Conservation (phyloP, 768 basidiomycete species). For the Boletus fagicola region DNA sequence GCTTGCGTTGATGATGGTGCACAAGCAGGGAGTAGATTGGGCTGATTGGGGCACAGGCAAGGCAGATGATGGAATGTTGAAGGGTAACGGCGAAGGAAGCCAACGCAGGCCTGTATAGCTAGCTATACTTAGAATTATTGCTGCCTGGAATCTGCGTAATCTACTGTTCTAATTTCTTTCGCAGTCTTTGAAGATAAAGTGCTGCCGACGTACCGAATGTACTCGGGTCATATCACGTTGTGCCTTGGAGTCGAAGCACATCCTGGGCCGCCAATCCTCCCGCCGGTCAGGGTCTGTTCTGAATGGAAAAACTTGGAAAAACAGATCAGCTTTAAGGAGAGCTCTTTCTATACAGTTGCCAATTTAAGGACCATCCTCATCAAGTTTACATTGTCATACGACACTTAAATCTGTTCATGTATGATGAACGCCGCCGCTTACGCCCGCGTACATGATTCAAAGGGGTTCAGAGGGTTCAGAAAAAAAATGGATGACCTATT, state of each 20-base stretch:
- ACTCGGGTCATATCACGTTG: neutral
- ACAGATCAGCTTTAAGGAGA: too few relatives aligned
- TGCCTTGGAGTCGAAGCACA: neutral
- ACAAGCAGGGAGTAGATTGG: constrained; percentile 88
- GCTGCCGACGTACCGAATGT: neutral
- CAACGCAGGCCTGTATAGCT: neutral
- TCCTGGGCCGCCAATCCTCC: neutral
- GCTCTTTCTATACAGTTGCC: neutral
- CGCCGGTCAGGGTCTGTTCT: neutral
- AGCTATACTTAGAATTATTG: neutral
- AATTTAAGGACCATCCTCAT: neutral
- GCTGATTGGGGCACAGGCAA: constrained; percentile 42
- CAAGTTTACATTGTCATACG: neutral
- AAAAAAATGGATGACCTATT: too few relatives aligned
- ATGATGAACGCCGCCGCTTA: too few relatives aligned
- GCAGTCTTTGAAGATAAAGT: too few relatives aligned
- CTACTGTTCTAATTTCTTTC: neutral
- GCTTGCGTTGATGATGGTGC: constrained; percentile 90
- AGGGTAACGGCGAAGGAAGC: neutral
- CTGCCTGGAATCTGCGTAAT: neutral
- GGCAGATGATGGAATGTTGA: neutral
- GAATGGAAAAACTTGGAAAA: too few relatives aligned
- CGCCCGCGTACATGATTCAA: too few relatives aligned
- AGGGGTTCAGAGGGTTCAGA: too few relatives aligned
- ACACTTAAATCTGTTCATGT: too few relatives aligned